These are phyloP conservation scores for Tuber borchii DNA, from an alignment of 495 filamentous ascomycete species.

Conservation along the genomic window DNA sequence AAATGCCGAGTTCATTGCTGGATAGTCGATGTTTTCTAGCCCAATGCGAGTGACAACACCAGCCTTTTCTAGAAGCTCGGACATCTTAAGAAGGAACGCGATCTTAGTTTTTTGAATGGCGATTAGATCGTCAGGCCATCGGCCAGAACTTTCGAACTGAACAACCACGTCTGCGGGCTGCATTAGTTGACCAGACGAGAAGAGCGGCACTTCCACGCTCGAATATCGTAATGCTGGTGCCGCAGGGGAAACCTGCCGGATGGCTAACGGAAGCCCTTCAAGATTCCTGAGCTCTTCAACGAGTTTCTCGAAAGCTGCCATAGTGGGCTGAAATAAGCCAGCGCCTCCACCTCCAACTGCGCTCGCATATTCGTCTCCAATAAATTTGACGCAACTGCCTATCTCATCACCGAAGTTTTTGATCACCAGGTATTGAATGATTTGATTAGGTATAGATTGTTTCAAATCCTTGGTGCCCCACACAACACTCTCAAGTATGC, in stretches of 20 bases:
- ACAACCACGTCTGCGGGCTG: constrained; percentile 62
- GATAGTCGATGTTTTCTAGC: constrained; percentile 64
- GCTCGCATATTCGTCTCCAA: constrained; percentile 56
- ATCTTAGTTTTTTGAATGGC: constrained; percentile 92
- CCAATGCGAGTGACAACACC: constrained; percentile 60
- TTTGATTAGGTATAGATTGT: constrained; percentile 65
- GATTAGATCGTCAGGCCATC: constrained; percentile 85
- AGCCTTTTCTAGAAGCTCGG: constrained; percentile 55
- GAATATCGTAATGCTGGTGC: constrained; percentile 67
- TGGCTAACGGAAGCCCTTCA: constrained; percentile 70
- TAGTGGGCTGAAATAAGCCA: constrained; percentile 53
- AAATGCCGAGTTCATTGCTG: constrained; percentile 69
- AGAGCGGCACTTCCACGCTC: constrained; percentile 51
- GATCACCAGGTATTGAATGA: constrained; percentile 64
- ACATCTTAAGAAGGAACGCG: constrained; percentile 80
- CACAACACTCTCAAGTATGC: constrained; percentile 69
- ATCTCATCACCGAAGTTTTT: constrained; percentile 55
- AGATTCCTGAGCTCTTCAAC: constrained; percentile 66
- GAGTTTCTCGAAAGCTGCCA: constrained; percentile 60
- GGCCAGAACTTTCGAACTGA: constrained; percentile 85
- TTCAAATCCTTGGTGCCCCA: constrained; percentile 62
- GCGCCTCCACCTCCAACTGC: constrained; percentile 44
- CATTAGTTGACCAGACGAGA: constrained; percentile 42
- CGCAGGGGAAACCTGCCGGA: constrained; percentile 68
- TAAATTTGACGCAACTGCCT: constrained; percentile 51